Evolutionary conservation across 169 alveolate genomes (phyloP), one percentile per base, ranked within the genome.

Genomic region (Eimeria mitis): DNA sequence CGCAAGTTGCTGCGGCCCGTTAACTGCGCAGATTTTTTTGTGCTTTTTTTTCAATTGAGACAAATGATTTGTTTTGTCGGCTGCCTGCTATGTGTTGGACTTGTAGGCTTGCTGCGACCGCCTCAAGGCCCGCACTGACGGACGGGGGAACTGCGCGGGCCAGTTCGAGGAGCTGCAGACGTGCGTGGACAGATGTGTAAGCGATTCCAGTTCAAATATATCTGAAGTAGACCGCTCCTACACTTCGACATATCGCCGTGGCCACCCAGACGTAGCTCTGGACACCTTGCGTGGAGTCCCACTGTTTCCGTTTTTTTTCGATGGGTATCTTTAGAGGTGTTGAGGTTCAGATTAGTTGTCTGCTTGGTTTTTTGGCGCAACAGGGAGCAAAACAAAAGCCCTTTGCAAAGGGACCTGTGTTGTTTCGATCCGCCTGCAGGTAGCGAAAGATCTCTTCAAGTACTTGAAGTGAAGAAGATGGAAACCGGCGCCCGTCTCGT

Each of bases 101-200:
- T 49, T n/a, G 21, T 49, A 97, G 96, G 96, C 96, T 34, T 97
- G 98, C 94, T 95, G 95, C 59, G 96, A 89, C 81, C 94, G 98
- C 52, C 97, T 97, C 54, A 83, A 89, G 70, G 97, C 98, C 31
- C 95, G 97, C 68, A 95, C 97, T 42, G 98, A 97, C 78, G 96
- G 96, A 63, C 96, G 96, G 76, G 98, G 98, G 59, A 96, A 97
- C 95, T 97, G 98, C 91, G 71, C 96, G 65, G 97, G 97, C 49
- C 98, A 97, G 89, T 96, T 95, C 65, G 98, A 97, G 76, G 97
- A 97, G 78, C 94, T 97, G 78, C 96, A 95, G 56, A 95, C 96
- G n/a, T 97, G 98, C 95, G 96, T 97, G 44, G 98, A 97, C 89
- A 94, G 96, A 79, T 97, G 98, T 68, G 98, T 97, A 37, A 85